Conservation (phyloP, 179 eudicot genomes). For the Amaranthus tricolor region DNA sequence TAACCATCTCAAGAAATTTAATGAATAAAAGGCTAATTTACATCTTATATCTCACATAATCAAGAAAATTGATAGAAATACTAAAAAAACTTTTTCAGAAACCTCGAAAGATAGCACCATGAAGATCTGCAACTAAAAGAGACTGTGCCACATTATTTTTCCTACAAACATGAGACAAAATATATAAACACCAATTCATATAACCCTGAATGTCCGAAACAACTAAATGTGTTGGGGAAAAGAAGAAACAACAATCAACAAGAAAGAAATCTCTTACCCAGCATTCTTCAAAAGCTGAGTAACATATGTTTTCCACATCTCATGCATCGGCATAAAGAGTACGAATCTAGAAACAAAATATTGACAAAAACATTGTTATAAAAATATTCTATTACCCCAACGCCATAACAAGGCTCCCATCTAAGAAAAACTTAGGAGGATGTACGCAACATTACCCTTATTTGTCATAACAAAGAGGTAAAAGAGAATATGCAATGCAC, state of each 20-base stretch:
- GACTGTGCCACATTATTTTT: slow-evolving; percentile 62
- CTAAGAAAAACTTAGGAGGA: too few relatives aligned
- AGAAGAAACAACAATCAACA: slow-evolving; percentile 4
- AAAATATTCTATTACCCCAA: not conserved
- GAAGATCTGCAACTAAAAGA: slow-evolving; percentile 79
- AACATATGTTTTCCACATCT: slow-evolving; percentile 71
- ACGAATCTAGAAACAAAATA: slow-evolving; percentile 50
- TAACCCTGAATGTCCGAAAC: not conserved
- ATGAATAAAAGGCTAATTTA: not conserved
- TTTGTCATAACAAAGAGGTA: not conserved
- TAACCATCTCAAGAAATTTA: not conserved
- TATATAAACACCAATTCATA: not conserved
- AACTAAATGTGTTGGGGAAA: not conserved
- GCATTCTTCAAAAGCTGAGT: slow-evolving; percentile 52
- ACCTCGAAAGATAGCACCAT: slow-evolving; percentile 88
- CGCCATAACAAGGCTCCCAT: too few relatives aligned
- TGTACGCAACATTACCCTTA: not conserved
- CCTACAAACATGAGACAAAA: slow-evolving; percentile 40
- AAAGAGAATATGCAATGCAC: not conserved
- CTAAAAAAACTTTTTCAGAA: not conserved
- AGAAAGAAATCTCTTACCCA: slow-evolving; percentile 44
- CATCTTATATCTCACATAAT: too few relatives aligned
- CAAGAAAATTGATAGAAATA: not conserved
- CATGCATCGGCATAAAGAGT: slow-evolving; percentile 69
- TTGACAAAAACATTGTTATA: slow-evolving; percentile 9